These are phyloP conservation scores for Paraphoma chrysanthemicola DNA, from an alignment of 2,329 filamentous ascomycete genomes.

Conservation along the genomic window DNA sequence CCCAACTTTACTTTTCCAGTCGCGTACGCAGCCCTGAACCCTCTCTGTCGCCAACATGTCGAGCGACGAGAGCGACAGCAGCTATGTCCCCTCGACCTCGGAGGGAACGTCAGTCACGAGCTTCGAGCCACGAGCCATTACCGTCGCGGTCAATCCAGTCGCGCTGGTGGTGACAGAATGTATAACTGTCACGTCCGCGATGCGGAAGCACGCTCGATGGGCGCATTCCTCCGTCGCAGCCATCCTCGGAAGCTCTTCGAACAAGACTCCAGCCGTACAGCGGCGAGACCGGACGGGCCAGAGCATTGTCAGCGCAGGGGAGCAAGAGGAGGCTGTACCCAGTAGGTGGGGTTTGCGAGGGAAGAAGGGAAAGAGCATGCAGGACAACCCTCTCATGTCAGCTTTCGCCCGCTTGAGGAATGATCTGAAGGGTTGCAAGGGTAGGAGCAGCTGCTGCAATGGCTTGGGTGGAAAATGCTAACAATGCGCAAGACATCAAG, in stretches of 20 bases:
- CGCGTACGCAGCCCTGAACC: constrained; percentile 12
- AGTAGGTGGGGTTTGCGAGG: constrained; percentile 93
- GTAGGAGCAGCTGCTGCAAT: constrained; percentile 52
- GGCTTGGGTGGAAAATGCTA: constrained; percentile 21
- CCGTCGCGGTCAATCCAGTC: constrained; percentile 87
- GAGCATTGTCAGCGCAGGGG: constrained; percentile 41
- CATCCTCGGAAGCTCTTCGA: constrained; percentile 79
- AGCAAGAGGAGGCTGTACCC: constrained; percentile 66
- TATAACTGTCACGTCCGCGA: constrained; percentile 96
- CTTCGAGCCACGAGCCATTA: constrained; percentile 53
- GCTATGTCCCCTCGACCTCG: constrained; percentile 26
- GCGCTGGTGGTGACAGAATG: constrained; percentile 97
- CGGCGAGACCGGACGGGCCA: constrained; percentile 45
- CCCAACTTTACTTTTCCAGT: constrained; percentile 16
- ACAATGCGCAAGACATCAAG: constrained; percentile 71
- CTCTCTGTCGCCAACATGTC: constrained; percentile 32
- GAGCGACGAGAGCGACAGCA: constrained; percentile 30
- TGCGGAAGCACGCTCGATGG: constrained; percentile 96
- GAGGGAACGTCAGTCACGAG: constrained; percentile 27
- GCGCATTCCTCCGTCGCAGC: constrained; percentile 95
- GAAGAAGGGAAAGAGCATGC: constrained; percentile 95
- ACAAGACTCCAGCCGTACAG: constrained; percentile 50
- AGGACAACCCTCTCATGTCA: constrained; percentile 95
- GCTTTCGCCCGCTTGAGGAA: constrained; percentile 89
- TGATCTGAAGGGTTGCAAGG: constrained; percentile 85